Percentiles rank a stretch among this genome's conserved stretches.
phyloP scores from a whole-genome alignment of 805 yeast species.

The Starmera caribaea region DNA sequence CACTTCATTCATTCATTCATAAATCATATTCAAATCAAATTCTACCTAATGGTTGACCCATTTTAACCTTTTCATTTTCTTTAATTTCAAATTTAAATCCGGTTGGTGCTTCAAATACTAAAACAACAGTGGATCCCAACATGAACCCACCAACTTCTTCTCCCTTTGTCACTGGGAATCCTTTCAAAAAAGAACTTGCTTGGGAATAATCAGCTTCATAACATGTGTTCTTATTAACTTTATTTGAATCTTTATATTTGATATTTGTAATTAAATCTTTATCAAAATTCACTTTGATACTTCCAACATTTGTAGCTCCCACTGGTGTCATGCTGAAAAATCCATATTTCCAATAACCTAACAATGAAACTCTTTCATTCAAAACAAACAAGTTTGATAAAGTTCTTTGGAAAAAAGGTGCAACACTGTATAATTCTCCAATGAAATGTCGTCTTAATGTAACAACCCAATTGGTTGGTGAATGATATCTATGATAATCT shows the following conservation, averaged over 20 bases:
- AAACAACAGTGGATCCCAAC: conserved; percentile 92
- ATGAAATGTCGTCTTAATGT: conserved; percentile 89
- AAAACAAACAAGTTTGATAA: conserved; percentile 80
- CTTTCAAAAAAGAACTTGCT: conserved; percentile 70
- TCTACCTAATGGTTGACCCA: conserved; percentile 74
- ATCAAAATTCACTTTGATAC: conserved; percentile 86
- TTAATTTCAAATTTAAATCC: conserved; percentile 60
- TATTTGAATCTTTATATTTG: conserved; percentile 37
- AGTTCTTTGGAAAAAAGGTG: conserved; percentile 90
- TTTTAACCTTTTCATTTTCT: conserved; percentile 68
- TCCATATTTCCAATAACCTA: conserved; percentile 96
- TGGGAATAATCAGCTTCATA: conserved; percentile 88
- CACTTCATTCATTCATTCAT: too few relatives aligned
- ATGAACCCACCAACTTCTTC: conserved; percentile 96
- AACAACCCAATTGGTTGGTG: conserved; percentile 95
- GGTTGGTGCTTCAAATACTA: conserved; percentile 92
- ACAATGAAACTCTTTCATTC: conserved; percentile 89
- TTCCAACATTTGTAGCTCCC: conserved; percentile 98
- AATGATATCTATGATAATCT: conserved; percentile 94
- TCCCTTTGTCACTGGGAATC: conserved; percentile 83
- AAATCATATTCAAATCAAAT: conserved; percentile 9
- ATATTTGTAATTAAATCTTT: conserved; percentile 81
- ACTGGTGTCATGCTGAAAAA: conserved; percentile 98
- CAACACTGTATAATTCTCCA: conserved; percentile 92
- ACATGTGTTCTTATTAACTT: conserved; percentile 64